phyloP scores from a whole-genome alignment of 257 asterid genomes.

The Scutellaria minor region DNA sequence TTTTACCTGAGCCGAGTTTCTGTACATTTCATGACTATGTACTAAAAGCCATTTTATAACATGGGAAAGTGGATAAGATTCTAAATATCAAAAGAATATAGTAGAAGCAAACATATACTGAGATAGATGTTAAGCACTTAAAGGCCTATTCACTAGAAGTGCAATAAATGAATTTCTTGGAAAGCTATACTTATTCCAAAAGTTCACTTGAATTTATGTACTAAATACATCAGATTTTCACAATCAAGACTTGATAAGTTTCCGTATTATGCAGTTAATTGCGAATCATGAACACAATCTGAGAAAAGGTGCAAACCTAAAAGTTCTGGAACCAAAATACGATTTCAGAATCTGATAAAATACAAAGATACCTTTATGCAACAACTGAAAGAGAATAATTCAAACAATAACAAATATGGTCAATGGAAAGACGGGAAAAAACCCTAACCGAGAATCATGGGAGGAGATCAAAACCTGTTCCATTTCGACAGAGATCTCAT shows the following conservation, averaged over 20 bases:
- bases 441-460: constrained; percentile 42
- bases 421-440: constrained; percentile 37
- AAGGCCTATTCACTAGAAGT: too few species aligned
- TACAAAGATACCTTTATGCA: constrained; percentile 41
- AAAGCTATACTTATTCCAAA: too few species aligned
- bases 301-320: constrained; percentile 30
- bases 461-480: constrained; percentile 24
- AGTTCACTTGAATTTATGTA: too few species aligned
- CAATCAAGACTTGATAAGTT: constrained; percentile 15
- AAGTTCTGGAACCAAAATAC: constrained; percentile 37
- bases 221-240: too few species aligned
- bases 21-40: too few species aligned
- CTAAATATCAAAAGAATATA: too few species aligned
- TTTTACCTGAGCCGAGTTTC: background rate
- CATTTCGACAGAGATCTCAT: constrained; percentile 28
- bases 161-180: too few species aligned
- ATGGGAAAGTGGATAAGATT: too few species aligned
- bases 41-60: too few species aligned
- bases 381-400: constrained; percentile 35
- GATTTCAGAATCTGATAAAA: constrained; percentile 37
- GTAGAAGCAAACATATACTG: too few species aligned
- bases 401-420: constrained; percentile 48
- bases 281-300: constrained; percentile 35
- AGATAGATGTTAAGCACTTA: too few species aligned
- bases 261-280: constrained; percentile 34